Evolutionary conservation across 2,329 filamentous ascomycete genomes (phyloP).

Genomic region (Aspergillus viridinutans): DNA sequence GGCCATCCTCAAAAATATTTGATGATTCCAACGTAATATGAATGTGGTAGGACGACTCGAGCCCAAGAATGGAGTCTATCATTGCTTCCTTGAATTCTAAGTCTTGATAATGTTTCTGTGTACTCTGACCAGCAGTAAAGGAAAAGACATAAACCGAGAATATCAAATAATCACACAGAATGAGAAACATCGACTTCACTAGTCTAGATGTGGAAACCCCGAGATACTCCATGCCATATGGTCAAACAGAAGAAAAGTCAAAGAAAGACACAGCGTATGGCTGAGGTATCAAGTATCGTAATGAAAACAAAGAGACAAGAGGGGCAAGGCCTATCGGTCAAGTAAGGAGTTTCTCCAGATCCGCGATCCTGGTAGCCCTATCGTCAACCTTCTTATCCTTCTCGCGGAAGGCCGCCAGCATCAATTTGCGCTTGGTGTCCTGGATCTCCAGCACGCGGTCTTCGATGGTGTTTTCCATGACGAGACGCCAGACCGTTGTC

Average conservation of each 20-base stretch:
- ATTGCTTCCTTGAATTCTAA: too few relatives aligned
- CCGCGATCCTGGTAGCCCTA: constrained; percentile 50
- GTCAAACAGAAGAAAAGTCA: not conserved
- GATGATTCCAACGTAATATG: not conserved
- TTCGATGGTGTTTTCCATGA: constrained; percentile 77
- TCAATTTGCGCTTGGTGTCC: constrained; percentile 70
- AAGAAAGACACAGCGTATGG: not conserved
- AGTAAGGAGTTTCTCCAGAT: constrained; percentile 38
- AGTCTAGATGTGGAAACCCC: not conserved
- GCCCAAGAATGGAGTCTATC: not conserved
- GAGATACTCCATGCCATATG: not conserved
- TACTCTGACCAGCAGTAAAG: not conserved
- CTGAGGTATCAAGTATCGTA: not conserved
- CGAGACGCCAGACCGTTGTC: constrained; percentile 73
- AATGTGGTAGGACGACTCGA: not conserved
- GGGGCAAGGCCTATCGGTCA: constrained; percentile 5
- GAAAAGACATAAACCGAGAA: not conserved
- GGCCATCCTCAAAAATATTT: not conserved
- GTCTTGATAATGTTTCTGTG: too few relatives aligned
- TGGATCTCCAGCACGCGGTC: constrained; percentile 77
- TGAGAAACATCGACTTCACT: too few relatives aligned
- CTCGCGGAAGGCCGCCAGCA: constrained; percentile 75
- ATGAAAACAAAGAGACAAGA: not conserved
- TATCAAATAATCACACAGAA: not conserved
- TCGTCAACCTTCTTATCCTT: constrained; percentile 57